These are phyloP conservation scores for Agaricales sp. DNA, from an alignment of 1,284 basidiomycete species.

Conservation along the genomic window DNA sequence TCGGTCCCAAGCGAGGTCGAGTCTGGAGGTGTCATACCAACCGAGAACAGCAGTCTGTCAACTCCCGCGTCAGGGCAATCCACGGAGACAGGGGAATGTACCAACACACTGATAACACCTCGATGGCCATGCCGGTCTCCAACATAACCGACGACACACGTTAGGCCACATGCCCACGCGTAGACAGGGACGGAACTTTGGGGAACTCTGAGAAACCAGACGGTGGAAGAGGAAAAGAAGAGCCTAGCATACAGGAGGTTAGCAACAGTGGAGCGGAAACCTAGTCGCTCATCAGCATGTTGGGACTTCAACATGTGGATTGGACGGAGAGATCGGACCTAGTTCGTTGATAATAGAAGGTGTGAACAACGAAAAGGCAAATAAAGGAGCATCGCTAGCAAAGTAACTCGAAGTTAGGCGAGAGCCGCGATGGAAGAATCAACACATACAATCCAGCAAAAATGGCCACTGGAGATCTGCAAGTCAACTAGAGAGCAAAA, in stretches of 20 bases:
- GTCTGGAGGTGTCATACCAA: slow-evolving; percentile 17
- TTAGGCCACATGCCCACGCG: slow-evolving; percentile 51
- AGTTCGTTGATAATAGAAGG: slow-evolving; percentile 64
- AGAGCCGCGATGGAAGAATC: not conserved
- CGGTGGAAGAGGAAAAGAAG: not conserved
- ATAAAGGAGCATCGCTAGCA: slow-evolving; percentile 46
- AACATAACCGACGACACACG: slow-evolving; percentile 50
- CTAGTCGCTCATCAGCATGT: slow-evolving; percentile 20
- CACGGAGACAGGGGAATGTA: slow-evolving; percentile 7
- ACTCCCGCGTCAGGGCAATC: not conserved
- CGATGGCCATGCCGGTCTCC: slow-evolving; percentile 52
- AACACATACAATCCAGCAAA: slow-evolving; percentile 20
- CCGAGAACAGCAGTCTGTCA: slow-evolving; percentile 21
- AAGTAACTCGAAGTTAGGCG: not conserved
- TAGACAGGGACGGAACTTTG: slow-evolving; percentile 40
- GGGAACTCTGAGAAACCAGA: slow-evolving; percentile 35
- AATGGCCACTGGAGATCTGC: slow-evolving; percentile 33
- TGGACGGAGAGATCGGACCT: slow-evolving; percentile 7
- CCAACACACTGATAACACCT: slow-evolving; percentile 54
- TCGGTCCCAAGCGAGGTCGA: not conserved
- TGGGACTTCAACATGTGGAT: slow-evolving; percentile 5
- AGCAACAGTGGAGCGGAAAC: slow-evolving; percentile 60
- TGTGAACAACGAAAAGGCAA: slow-evolving; percentile 64
- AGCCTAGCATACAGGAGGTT: slow-evolving; percentile 58
- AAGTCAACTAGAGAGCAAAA: slow-evolving; percentile 4